Evolutionary conservation across 768 basidiomycete genomes (phyloP).

Genomic region (Amanita polypyramis): DNA sequence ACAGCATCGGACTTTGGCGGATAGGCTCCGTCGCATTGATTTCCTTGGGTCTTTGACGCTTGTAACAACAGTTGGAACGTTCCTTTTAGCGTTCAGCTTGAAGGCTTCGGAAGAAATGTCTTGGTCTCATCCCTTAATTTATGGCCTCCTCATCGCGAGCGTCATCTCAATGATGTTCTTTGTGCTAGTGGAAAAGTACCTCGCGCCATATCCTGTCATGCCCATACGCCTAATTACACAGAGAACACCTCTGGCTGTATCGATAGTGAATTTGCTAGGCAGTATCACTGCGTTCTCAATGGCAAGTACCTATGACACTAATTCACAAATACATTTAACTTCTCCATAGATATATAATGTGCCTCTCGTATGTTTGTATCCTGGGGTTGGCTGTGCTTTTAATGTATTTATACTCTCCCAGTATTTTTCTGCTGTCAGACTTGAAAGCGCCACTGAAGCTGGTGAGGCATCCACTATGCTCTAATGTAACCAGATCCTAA

Average conservation of each 20-base stretch:
- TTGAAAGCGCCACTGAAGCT: slow-evolving; percentile 56
- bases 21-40: slow-evolving; percentile 75
- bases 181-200: slow-evolving; percentile 67
- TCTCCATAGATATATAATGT: slow-evolving; percentile 67
- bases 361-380: slow-evolving; percentile 47
- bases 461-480: slow-evolving; percentile 34
- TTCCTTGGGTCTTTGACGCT: slow-evolving; percentile 77
- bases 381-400: slow-evolving; percentile 6
- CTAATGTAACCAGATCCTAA: neutral
- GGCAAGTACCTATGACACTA: slow-evolving; percentile 28
- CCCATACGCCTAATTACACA: slow-evolving; percentile 70
- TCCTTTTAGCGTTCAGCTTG: slow-evolving; percentile 68
- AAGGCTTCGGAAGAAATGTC: slow-evolving; percentile 70
- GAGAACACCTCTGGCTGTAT: slow-evolving; percentile 75
- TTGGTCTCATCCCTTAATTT: slow-evolving; percentile 68
- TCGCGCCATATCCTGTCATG: slow-evolving; percentile 82
- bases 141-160: slow-evolving; percentile 51
- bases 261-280: slow-evolving; percentile 66
- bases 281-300: slow-evolving; percentile 76
- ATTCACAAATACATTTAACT: slow-evolving; percentile 6
- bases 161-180: slow-evolving; percentile 48
- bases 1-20: slow-evolving; percentile 42
- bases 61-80: slow-evolving; percentile 54
- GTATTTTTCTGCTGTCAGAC: slow-evolving; percentile 79
- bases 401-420: slow-evolving; percentile 17